A percentile compares a stretch with the other conserved stretches of the same genome.
phyloP scores from a whole-genome alignment of 768 basidiomycete species.

The Agrocybe praecox region DNA sequence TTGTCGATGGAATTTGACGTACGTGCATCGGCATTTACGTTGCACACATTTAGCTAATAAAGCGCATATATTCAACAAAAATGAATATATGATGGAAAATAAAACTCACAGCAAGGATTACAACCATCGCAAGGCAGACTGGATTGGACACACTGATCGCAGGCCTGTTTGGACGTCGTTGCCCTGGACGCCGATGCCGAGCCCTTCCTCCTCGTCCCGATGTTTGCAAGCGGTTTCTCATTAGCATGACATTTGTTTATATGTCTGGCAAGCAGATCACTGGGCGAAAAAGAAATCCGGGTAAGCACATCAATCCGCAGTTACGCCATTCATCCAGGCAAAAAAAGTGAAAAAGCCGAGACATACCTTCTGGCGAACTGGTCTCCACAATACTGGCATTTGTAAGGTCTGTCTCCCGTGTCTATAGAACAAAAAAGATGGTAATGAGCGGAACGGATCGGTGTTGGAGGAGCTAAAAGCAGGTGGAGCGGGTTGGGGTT shows the following conservation, averaged over 20 bases:
- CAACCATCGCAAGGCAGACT: slow-evolving; percentile 78
- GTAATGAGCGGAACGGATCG: slow-evolving; percentile 15
- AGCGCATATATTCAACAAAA: slow-evolving; percentile 6
- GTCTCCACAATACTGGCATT: slow-evolving; percentile 86
- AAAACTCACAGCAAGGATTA: slow-evolving; percentile 72
- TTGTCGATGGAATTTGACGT: slow-evolving; percentile 81
- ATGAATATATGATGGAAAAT: neutral
- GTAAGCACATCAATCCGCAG: slow-evolving; percentile 13
- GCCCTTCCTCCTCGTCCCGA: slow-evolving; percentile 60
- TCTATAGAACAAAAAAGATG: slow-evolving; percentile 44
- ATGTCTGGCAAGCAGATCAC: slow-evolving; percentile 84
- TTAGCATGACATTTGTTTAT: slow-evolving; percentile 87
- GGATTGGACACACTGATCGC: slow-evolving; percentile 81
- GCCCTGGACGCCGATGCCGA: slow-evolving; percentile 68
- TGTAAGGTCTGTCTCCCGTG: slow-evolving; percentile 89
- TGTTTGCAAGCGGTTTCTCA: slow-evolving; percentile 56
- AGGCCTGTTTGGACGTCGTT: slow-evolving; percentile 80
- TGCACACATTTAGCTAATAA: slow-evolving; percentile 70
- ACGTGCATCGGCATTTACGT: slow-evolving; percentile 75
- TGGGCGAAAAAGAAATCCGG: slow-evolving; percentile 27
- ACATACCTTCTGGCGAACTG: slow-evolving; percentile 83
- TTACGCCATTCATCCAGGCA: no score
- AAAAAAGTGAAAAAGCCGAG: neutral
- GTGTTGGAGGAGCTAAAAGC: neutral
- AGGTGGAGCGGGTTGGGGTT: slow-evolving; percentile 15